Conservation (phyloP, 2,329 filamentous ascomycete species). For the Botryotinia convoluta region DNA sequence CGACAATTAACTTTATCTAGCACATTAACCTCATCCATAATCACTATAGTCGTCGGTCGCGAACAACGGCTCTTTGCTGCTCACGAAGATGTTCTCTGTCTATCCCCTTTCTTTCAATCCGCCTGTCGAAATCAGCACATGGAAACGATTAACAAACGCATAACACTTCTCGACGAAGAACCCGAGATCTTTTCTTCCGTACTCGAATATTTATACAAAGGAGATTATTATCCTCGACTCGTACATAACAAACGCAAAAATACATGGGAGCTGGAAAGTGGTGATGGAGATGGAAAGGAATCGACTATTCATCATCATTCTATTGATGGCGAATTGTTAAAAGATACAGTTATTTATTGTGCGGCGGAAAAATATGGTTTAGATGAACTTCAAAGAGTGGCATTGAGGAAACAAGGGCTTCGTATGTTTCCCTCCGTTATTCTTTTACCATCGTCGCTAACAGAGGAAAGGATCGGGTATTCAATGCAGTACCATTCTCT, state of each 20-base stretch:
- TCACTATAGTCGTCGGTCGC: conserved; percentile 77
- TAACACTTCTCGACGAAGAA: conserved; percentile 79
- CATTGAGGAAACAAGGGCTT: conserved; percentile 84
- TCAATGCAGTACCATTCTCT: conserved; percentile 82
- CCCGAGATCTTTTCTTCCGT: conserved; percentile 89
- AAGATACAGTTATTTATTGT: conserved; percentile 90
- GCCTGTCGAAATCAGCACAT: conserved; percentile 62
- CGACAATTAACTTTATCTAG: conserved; percentile 40
- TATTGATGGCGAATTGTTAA: conserved; percentile 67
- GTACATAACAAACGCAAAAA: conserved; percentile 78
- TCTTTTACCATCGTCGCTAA: conserved; percentile 47
- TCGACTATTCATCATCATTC: conserved; percentile 68
- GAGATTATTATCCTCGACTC: conserved; percentile 84
- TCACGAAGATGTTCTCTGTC: conserved; percentile 78
- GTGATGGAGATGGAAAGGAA: conserved; percentile 58
- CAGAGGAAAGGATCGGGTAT: conserved; percentile 73
- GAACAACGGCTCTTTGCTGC: conserved; percentile 87
- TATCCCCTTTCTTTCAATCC: conserved; percentile 75
- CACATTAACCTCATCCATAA: conserved; percentile 63
- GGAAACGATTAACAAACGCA: conserved; percentile 61
- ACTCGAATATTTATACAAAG: conserved; percentile 81
- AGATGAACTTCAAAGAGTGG: conserved; percentile 78
- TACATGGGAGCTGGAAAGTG: conserved; percentile 76
- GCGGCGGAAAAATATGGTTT: conserved; percentile 81
- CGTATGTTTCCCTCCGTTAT: conserved; percentile 50